These are phyloP conservation scores for Saturnispora kantuleensis DNA, from an alignment of 805 yeast genomes.

Conservation along the genomic window DNA sequence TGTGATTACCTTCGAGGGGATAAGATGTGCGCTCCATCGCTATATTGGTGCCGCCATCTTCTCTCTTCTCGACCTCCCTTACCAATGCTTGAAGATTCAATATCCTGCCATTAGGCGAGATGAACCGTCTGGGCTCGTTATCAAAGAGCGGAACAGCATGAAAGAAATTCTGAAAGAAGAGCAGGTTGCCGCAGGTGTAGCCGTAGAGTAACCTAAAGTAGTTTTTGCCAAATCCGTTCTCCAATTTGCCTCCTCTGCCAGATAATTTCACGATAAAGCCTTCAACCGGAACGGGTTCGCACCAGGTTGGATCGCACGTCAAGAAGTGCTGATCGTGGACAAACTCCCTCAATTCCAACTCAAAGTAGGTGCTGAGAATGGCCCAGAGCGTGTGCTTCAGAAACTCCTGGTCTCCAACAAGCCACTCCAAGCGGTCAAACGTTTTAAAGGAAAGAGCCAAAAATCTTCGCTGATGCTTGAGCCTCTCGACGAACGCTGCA, in stretches of 20 bases:
- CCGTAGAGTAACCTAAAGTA: conserved; percentile 53
- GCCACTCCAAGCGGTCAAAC: conserved; percentile 72
- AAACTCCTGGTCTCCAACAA: conserved; percentile 35
- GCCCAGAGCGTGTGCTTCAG: conserved; percentile 36
- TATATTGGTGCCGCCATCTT: conserved; percentile 21
- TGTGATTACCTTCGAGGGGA: conserved; percentile 41
- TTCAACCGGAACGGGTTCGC: conserved; percentile 70
- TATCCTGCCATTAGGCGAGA: conserved; percentile 30
- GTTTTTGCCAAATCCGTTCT: conserved; percentile 23
- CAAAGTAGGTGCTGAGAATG: conserved; percentile 35
- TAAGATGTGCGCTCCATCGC: conserved; percentile 44
- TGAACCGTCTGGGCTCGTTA: background rate
- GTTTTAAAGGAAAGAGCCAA: conserved; percentile 44
- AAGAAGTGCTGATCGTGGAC: conserved; percentile 30
- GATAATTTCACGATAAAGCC: conserved; percentile 63
- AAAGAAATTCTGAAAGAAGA: conserved; percentile 47
- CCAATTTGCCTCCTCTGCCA: conserved; percentile 35
- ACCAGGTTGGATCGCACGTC: conserved; percentile 16
- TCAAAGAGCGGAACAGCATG: conserved; percentile 52
- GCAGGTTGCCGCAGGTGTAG: conserved; percentile 48
- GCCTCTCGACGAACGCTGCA: conserved; percentile 11
- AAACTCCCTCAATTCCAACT: conserved; percentile 51
- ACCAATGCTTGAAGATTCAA: conserved; percentile 20
- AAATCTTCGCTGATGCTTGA: conserved; percentile 20
- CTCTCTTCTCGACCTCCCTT: conserved; percentile 6